Evolutionary conservation across 2,329 filamentous ascomycete species (phyloP).

Genomic region (Botryotinia narcissicola): DNA sequence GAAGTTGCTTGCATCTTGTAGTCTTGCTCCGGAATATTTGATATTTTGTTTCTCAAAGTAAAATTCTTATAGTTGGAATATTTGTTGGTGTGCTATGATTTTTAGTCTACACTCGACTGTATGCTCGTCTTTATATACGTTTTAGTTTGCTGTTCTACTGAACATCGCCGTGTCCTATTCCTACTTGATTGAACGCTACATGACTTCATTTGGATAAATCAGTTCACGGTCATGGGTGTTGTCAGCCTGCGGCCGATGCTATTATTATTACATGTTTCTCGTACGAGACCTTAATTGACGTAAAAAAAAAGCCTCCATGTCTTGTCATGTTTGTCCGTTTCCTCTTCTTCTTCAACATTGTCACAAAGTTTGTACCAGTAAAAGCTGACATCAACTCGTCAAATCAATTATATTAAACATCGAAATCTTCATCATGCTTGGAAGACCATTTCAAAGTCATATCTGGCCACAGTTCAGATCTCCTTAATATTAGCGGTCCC

Average conservation of each 20-base stretch:
- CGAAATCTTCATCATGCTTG: constrained; percentile 6
- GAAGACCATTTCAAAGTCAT: neutral
- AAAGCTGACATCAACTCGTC: neutral
- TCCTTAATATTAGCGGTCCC: neutral
- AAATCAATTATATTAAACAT: neutral
- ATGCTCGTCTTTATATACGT: neutral
- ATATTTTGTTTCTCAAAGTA: neutral
- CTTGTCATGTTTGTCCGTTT: neutral
- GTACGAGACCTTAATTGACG: neutral
- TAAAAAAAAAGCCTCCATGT: neutral
- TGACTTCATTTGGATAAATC: neutral
- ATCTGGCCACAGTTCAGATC: neutral
- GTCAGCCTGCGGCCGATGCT: neutral
- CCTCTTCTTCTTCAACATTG: neutral
- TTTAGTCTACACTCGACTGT: neutral
- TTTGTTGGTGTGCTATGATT: neutral
- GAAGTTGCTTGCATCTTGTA: neutral
- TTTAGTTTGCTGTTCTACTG: neutral
- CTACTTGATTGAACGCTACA: too few species aligned
- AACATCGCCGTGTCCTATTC: too few species aligned
- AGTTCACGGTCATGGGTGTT: neutral
- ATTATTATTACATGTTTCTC: neutral
- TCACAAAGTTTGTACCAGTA: neutral
- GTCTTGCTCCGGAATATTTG: neutral
- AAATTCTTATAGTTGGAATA: neutral